A percentile compares a stretch with the other conserved stretches of the same genome.
Evolutionary conservation across 1,139 yeast species (phyloP).

Genomic region (Nakaseomyces uthaithaninus): DNA sequence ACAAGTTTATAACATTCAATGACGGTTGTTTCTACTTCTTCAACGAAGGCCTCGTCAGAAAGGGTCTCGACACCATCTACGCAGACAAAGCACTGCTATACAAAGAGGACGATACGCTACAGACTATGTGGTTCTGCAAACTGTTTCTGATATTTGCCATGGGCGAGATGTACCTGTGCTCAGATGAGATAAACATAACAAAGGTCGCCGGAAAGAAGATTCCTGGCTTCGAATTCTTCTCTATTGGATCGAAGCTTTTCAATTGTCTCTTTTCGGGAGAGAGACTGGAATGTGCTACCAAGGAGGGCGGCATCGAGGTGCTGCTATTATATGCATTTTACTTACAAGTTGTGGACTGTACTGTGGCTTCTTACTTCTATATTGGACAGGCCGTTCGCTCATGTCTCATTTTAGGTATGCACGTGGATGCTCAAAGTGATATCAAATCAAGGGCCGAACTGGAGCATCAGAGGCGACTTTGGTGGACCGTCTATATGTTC

Average conservation of each 20-base stretch:
- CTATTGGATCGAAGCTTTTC: constrained; percentile 66
- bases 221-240: constrained; percentile 72
- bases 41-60: constrained; percentile 70
- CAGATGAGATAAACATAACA: constrained; percentile 38
- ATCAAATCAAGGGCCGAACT: constrained; percentile 54
- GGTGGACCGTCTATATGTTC: constrained; percentile 92
- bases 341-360: constrained; percentile 77
- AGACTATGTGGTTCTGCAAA: constrained; percentile 77
- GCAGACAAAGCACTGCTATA: constrained; percentile 32
- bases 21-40: constrained; percentile 84
- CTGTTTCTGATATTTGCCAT: constrained; percentile 66
- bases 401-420: constrained; percentile 70
- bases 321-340: constrained; percentile 70
- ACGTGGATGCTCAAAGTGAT: constrained; percentile 71
- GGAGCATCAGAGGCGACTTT: constrained; percentile 72
- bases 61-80: constrained; percentile 54
- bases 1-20: constrained; percentile 67
- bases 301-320: constrained; percentile 79
- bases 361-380: constrained; percentile 72
- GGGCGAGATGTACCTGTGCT: constrained; percentile 80
- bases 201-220: constrained; percentile 36
- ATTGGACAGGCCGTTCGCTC: constrained; percentile 74
- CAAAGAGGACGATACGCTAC: constrained; percentile 48
- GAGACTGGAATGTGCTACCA: constrained; percentile 67
- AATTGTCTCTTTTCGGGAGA: constrained; percentile 71